Conservation (phyloP, 2,329 filamentous ascomycete genomes). For the Chaetomiaceae sp. region DNA sequence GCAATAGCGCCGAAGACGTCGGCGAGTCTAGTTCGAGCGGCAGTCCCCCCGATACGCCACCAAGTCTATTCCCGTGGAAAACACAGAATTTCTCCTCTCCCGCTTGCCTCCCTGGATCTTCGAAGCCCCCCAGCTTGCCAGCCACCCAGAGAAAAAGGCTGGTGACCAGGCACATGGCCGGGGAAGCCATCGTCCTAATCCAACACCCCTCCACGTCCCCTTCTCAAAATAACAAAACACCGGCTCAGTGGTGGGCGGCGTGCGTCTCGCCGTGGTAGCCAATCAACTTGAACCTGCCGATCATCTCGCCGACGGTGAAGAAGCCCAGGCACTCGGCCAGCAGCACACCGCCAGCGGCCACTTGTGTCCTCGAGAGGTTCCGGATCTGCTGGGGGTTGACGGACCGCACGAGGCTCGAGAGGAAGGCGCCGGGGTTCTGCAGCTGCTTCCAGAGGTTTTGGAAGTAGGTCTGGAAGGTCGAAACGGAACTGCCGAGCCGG, state of each 20-base stretch:
- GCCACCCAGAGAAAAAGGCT: constrained; percentile 1
- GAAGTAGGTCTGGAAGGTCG: constrained; percentile 84
- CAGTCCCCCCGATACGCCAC: constrained; percentile 13
- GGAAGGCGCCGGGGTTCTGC: constrained; percentile 61
- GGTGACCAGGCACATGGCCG: neutral
- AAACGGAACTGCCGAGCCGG: constrained; percentile 54
- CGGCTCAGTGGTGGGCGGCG: constrained; percentile 54
- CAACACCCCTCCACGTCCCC: neutral
- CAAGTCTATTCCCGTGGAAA: constrained; percentile 15
- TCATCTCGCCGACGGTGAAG: constrained; percentile 96
- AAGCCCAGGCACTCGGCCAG: constrained; percentile 87
- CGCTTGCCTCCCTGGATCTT: neutral
- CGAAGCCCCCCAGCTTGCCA: neutral
- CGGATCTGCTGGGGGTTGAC: constrained; percentile 54
- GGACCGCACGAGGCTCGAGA: constrained; percentile 55
- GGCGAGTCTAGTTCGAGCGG: constrained; percentile 9
- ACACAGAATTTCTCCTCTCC: neutral
- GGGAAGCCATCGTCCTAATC: neutral
- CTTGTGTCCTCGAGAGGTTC: constrained; percentile 66
- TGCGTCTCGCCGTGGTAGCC: constrained; percentile 74
- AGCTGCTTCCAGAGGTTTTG: constrained; percentile 67
- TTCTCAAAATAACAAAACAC: neutral
- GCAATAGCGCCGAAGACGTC: constrained; percentile 8
- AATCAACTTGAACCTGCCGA: constrained; percentile 90
- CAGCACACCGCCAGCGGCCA: constrained; percentile 71